phyloP scores from a whole-genome alignment of 345 rosid species.

The Brassica cretica region DNA sequence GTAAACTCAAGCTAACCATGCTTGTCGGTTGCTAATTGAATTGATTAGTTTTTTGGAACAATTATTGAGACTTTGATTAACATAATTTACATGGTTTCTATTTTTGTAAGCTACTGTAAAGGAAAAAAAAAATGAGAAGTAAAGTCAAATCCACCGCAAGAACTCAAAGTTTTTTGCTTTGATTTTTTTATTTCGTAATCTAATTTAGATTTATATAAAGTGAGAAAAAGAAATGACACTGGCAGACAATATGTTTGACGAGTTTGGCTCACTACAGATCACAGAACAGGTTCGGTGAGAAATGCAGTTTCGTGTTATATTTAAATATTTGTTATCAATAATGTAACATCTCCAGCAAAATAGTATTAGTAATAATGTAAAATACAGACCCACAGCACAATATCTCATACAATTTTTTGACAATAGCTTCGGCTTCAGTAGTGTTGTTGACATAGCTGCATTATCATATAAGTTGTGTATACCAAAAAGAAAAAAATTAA shows the following conservation, averaged over 20 bases:
- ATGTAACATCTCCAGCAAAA: conserved; percentile 16
- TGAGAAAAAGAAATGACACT: neutral
- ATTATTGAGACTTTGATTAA: neutral
- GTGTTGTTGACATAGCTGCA: neutral
- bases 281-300: conserved; percentile 37
- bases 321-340: conserved; percentile 9
- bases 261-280: conserved; percentile 26
- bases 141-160: conserved; percentile 35
- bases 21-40: conserved; percentile 28
- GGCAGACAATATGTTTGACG: conserved; percentile 24
- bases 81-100: neutral
- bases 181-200: neutral
- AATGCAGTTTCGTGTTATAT: conserved; percentile 22
- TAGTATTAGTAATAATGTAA: conserved; percentile 2
- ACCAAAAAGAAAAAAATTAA: neutral
- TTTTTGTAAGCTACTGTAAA: neutral
- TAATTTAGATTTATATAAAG: neutral
- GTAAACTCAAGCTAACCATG: conserved; percentile 31
- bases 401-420: neutral
- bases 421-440: neutral
- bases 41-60: neutral
- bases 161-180: neutral
- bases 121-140: neutral
- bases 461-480: neutral
- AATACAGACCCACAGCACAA: neutral